Evolutionary conservation across 1,284 basidiomycete genomes (phyloP), one percentile per base, ranked within the genome.

Genomic region (Leucoagaricus sp.): DNA sequence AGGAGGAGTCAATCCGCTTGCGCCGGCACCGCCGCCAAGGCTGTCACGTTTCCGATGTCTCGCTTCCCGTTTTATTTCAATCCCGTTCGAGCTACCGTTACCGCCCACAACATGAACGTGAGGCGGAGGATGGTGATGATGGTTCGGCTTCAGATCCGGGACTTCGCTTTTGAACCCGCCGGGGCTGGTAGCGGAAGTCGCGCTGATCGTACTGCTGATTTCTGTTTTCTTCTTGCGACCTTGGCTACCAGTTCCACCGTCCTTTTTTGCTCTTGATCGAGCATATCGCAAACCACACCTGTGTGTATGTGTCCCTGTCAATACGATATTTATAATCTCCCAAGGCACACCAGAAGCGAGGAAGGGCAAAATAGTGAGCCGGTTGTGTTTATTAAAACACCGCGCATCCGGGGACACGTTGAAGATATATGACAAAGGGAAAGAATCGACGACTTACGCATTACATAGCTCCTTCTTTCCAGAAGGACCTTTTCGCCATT

Each of bases 391-490:
- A 44, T 23, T 19, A 67, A 59, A 62, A 50, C n/a, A n/a, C 49
- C 51, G 48, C 62, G 61, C 64, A 59, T 59, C 57, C 50, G 68
- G 57, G 60, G 61, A 53, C 61, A 63, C n/a, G n/a, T n/a, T n/a
- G n/a, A n/a, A n/a, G n/a, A n/a, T n/a, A 33, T 33, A 7, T 7
- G 12, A 38, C 7, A 15, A 57, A 58, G 61, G 46, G 63, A 61
- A 60, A 42, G 29, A 59, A 53, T 57, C 57, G 51, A 59, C 56
- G 59, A 82, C 90, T 79, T 73, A 95, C 90, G 94, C 94, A 74
- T 96, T 96, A 72, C 94, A 96, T 46, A 96, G 77, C 69, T 94
- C 91, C 75, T 96, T 96, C 71, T 91, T 89, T 15, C 94, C 94
- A 64, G 83, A 91, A 55, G 90, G 89, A 15, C 90, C 93, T 71